Percentiles rank a stretch among this genome's conserved stretches.
Conservation (phyloP, 2,329 filamentous ascomycete genomes). For the Colletotrichum kahawae region DNA sequence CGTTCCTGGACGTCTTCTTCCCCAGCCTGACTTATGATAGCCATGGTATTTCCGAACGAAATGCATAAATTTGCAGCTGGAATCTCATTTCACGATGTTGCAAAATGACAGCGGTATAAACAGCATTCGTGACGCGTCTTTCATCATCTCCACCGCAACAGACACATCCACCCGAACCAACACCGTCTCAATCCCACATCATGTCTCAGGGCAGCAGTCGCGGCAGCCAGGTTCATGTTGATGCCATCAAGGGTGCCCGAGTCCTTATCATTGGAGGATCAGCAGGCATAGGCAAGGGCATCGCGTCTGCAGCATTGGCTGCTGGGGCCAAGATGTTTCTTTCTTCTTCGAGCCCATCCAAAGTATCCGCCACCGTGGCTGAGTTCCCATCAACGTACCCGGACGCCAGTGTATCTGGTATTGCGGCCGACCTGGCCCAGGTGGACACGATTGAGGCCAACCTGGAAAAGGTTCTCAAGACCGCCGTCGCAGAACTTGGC, state of each 20-base stretch:
- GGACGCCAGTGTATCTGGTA: not conserved
- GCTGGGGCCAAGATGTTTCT: not conserved
- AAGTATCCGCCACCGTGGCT: not conserved
- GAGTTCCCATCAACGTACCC: not conserved
- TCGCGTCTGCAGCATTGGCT: not conserved
- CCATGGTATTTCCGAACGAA: not conserved
- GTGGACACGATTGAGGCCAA: not conserved
- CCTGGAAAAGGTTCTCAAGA: not conserved
- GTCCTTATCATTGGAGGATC: not conserved
- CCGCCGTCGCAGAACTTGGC: not conserved
- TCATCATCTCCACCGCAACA: not conserved
- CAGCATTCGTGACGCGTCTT: not conserved
- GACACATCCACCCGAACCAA: not conserved
- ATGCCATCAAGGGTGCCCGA: not conserved
- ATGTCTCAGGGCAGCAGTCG: not conserved
- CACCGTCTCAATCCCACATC: not conserved
- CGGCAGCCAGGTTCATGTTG: not conserved
- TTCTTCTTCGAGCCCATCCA: not conserved
- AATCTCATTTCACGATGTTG: not conserved
- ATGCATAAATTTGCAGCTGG: not conserved
- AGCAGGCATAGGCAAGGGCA: not conserved
- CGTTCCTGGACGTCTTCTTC: not conserved
- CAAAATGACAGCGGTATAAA: not conserved
- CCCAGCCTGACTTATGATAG: not conserved
- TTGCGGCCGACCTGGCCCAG: not conserved